phyloP scores from a whole-genome alignment of 768 basidiomycete species.

The Termitomyces sp. region DNA sequence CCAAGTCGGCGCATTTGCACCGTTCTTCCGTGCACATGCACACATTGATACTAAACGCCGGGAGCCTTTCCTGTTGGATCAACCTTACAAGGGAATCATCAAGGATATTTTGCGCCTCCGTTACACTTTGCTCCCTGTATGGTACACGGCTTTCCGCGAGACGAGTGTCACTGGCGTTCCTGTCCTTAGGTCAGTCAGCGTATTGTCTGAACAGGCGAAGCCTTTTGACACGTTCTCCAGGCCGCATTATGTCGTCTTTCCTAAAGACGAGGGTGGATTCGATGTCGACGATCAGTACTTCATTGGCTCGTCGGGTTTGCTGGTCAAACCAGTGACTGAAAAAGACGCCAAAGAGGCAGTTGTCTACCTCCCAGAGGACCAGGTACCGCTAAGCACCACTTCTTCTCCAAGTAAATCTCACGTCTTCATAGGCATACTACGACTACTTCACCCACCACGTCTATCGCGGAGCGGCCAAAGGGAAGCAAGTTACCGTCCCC shows the following conservation, averaged over 20 bases:
- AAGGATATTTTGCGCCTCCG: conserved; percentile 74
- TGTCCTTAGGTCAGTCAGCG: conserved; percentile 58
- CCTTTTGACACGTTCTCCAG: conserved; percentile 31
- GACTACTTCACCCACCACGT: conserved; percentile 77
- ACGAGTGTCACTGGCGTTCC: conserved; percentile 78
- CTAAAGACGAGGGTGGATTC: conserved; percentile 81
- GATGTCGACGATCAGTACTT: conserved; percentile 93
- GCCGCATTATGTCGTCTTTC: conserved; percentile 95
- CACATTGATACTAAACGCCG: conserved; percentile 97
- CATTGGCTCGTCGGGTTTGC: conserved; percentile 79
- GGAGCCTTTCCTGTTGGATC: conserved; percentile 88
- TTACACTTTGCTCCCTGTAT: conserved; percentile 83
- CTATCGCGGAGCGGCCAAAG: conserved; percentile 60
- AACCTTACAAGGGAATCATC: conserved; percentile 82
- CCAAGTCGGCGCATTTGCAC: conserved; percentile 88
- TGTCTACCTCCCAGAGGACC: conserved; percentile 84
- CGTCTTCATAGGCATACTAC: conserved; percentile 69
- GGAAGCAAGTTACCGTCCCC: conserved; percentile 67
- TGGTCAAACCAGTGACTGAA: conserved; percentile 85
- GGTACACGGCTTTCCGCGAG: conserved; percentile 98
- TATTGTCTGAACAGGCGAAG: background rate
- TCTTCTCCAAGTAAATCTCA: background rate
- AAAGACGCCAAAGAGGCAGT: conserved; percentile 63
- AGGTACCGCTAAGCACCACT: conserved; percentile 35
- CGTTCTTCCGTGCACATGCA: conserved; percentile 98